Base-by-base conservation (phyloP, 2,329 filamentous ascomycete species). In the Pseudogymnoascus sp. region DNA sequence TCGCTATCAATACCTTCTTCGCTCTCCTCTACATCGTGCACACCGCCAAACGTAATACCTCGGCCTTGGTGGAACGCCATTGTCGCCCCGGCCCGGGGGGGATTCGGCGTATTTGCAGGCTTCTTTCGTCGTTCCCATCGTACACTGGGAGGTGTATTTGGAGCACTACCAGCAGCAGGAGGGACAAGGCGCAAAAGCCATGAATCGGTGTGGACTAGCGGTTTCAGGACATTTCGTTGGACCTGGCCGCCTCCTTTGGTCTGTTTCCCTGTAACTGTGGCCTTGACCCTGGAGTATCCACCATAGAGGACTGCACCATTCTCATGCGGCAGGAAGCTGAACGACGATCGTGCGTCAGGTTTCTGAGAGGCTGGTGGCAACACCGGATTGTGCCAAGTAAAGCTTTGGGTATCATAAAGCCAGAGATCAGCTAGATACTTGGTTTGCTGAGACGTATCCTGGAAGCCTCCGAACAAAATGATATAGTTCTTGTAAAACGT, bases 401-500 rank as follows among this genome's bases (percentile, higher is more conserved):
- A 97, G 72, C 89, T 91, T 70, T 89, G 77, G 33, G 91, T 96
- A 76, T 99, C 95, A 75, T 96, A 99, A 61, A 98, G 83, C 93
- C 95, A 99, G 37, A 98, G 79, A 74, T 99, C 95, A 40, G 89
- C 87, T 14, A 99, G 78, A 74, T 99, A 99, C 73, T 93, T 96
- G 4, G 93, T 98, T 74, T 93, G 89, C 74, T 96, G 91, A 8
- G 91, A 93, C 0, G 93, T 98, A 74, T 98, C 95, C 76, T 99
- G 95, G 74, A 99, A 99, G 0, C 95, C 95, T 64, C 95, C 95
- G 72, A 96, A 98, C 1, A 99, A 81, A 64, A 99, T 84, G 66
- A 99, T 92, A 76, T 96, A 98, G 73, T 97, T 91, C 78, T 98
- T 98, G 82, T 86, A 98, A 74, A 91, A 93, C 2, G 93, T 96